Base-by-base conservation (phyloP, 768 basidiomycete species). In the Saitozyma sp. region DNA sequence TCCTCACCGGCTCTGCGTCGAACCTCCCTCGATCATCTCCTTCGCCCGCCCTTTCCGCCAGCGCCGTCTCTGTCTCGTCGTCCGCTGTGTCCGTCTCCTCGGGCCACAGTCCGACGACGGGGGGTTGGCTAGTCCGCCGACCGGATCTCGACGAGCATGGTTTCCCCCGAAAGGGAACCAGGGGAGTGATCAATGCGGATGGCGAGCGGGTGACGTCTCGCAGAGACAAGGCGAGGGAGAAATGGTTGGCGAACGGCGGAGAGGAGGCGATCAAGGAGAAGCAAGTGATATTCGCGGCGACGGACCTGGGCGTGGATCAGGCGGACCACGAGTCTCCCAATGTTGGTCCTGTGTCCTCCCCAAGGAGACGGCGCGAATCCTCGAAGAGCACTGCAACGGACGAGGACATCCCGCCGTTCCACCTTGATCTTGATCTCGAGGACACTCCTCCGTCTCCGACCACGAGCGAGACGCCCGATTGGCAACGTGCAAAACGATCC, bases 361-460 rank as follows among this genome's bases (percentile, higher is more conserved):
- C 29, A 48, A 51, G 17, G 20, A 38, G 10, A 4, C 17, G 17
- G 14, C 20, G 38, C 37, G 45, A 46, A 6, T 46, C 45, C 2
- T 17, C 45, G 40, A 49, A 50, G 43, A 46, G 45, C 45, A 17
- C 2, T 46, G 45, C 29, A 5, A 17, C 13, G 11, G 61, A 58
- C 14, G 60, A 54, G 6, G 66, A 68, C 39, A 50, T 62, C 10
- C 51, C 66, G 37, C 56, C 61, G 5, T 73, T 70, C 54, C 61
- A 61, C 19, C 54, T 73, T 10, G 68, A 68, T 20, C 41, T 64
- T 2, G 68, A 66, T 38, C 38, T 62, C 6, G 65, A 66, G 20
- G 52, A 63, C 16, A n/a, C 40, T 9, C 55, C 41, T 8, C 19
- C 16, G 14, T 39, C 40, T 19, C 49, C 37, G 10, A 14, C 54